These are phyloP conservation scores for Asclepias syriaca DNA, from an alignment of 257 asterid species.

Conservation along the genomic window DNA sequence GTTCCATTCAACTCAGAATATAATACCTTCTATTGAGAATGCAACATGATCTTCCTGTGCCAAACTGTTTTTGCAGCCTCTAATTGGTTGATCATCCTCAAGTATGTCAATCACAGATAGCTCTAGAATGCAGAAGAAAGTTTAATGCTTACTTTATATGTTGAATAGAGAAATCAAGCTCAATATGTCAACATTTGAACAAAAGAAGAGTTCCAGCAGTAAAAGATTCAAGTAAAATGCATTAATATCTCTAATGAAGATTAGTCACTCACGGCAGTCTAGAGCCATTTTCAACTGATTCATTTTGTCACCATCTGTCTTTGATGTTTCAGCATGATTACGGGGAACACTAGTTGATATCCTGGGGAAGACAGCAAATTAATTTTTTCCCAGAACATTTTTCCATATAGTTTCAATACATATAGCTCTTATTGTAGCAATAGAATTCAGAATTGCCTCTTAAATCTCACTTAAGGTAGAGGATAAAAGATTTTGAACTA, in stretches of 20 bases:
- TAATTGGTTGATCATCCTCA: conserved; percentile 51
- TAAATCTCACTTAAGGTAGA: too few species aligned
- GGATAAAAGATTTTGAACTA: too few species aligned
- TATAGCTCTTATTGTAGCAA: not conserved
- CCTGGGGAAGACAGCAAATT: conserved; percentile 18
- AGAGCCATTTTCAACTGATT: conserved; percentile 18
- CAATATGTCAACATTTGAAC: conserved; percentile 1
- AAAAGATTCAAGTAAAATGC: not conserved
- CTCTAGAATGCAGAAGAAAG: conserved; percentile 35
- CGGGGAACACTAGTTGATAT: conserved; percentile 31
- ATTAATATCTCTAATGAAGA: not conserved
- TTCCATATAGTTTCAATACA: conserved; percentile 5
- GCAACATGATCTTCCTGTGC: conserved; percentile 68
- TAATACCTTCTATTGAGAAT: conserved; percentile 76
- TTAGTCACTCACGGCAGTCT: conserved; percentile 25
- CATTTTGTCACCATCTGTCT: conserved; percentile 26
- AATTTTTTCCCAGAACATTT: not conserved
- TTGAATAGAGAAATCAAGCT: conserved; percentile 4
- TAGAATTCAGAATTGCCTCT: too few species aligned
- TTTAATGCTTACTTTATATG: not conserved
- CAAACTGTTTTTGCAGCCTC: conserved; percentile 28
- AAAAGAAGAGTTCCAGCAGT: not conserved
- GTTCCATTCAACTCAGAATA: conserved; percentile 9
- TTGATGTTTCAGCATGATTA: conserved; percentile 28
- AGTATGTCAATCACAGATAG: conserved; percentile 69